Base-by-base conservation (phyloP, 1,139 yeast genomes). In the Nematodospora anomalae region DNA sequence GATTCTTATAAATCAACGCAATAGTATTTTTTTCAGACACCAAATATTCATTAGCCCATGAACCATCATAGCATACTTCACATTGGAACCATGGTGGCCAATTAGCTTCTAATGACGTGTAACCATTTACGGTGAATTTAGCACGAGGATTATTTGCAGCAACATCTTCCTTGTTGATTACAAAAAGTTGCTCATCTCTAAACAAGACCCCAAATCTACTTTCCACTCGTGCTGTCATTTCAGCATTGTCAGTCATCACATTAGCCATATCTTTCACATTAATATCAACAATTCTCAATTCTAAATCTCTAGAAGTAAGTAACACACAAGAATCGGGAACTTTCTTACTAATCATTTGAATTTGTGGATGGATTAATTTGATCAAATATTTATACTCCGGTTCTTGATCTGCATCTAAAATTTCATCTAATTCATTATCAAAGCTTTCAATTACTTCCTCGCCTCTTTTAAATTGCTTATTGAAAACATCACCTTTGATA, bases 61-160 rank as follows among this genome's bases (percentile, higher is more conserved):
- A 57, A n/a, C 80, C 74, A 38, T 85, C 84, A 51, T 84, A 84
- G 46, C 89, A 80, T 42, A 83, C 71, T 55, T 90, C 97, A 34
- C 57, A 51, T 41, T 83, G 86, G 24, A 88, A 59, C 88, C 92
- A 83, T 1, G 96, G 95, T 1, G 95, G 92, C 96, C 96, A 87
- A 30, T 49, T 49, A 10, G 55, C 52, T 5, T 54, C 39, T 11
- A 43, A 45, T 1, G 49, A 35, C 41, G 55, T 56, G 3, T 48
- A 52, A 18, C 47, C 47, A 12, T 64, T 65, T 36, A 57, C 57
- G 15, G 57, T 58, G 15, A 56, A 45, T 32, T 53, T 58, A 1
- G 63, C 55, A 22, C 52, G 55, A 1, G 55, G 34, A 28, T 35
- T 37, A 23, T 23, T 31, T n/a, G 23, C 26, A 10, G 36, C 16